phyloP scores from a whole-genome alignment of 148 eudicot genomes.

The Polygonum maritimum region DNA sequence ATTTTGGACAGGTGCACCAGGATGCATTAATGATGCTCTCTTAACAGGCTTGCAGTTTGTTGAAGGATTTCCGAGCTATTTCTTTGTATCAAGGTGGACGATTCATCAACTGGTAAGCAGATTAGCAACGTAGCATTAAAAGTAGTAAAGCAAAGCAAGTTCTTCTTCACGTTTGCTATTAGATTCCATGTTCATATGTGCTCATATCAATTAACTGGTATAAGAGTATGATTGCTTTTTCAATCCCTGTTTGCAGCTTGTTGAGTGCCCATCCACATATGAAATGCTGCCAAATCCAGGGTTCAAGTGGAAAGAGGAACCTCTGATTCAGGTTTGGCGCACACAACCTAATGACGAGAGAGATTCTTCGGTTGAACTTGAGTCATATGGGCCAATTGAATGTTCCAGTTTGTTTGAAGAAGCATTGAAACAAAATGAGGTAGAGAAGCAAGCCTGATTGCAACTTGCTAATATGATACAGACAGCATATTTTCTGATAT shows the following conservation, averaged over 20 bases:
- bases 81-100: conserved; percentile 88
- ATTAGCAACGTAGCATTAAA: not conserved
- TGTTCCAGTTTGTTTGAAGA: conserved; percentile 51
- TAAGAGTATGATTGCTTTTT: not conserved
- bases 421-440: conserved; percentile 85
- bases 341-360: conserved; percentile 39
- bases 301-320: conserved; percentile 67
- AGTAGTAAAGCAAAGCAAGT: not conserved
- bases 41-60: conserved; percentile 90
- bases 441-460: conserved; percentile 15
- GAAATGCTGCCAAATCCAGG: conserved; percentile 90
- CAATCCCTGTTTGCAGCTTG: conserved; percentile 32
- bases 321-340: conserved; percentile 71
- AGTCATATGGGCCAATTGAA: conserved; percentile 54
- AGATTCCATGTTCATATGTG: not conserved
- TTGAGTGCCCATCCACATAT: conserved; percentile 92
- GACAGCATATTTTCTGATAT: not conserved
- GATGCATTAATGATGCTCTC: conserved; percentile 87
- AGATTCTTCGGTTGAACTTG: conserved; percentile 34
- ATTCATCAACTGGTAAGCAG: conserved; percentile 93
- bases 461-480: not conserved
- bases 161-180: not conserved
- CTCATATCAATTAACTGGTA: not conserved
- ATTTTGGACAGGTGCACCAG: conserved; percentile 80
- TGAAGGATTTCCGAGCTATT: conserved; percentile 84